phyloP scores from a whole-genome alignment of 192 early-diverging fungal genomes.

The Gonapodya prolifera region DNA sequence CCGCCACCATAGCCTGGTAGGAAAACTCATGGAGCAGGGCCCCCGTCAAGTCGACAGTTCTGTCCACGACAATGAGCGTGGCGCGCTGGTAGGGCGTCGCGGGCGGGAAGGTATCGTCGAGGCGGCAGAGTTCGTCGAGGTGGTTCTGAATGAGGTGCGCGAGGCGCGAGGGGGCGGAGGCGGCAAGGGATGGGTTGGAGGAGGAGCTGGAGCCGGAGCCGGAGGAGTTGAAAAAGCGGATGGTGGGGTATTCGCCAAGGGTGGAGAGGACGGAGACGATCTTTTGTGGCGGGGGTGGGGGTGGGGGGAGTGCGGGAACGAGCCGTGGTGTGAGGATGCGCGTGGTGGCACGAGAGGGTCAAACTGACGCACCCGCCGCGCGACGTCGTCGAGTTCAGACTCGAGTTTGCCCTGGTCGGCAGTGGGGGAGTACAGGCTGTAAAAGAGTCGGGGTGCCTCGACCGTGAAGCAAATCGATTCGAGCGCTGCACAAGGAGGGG shows the following conservation, averaged over 20 bases:
- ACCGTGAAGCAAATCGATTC: slow-evolving; percentile 58
- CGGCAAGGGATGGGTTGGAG: background rate
- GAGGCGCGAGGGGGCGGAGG: slow-evolving; percentile 29
- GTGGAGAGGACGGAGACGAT: slow-evolving; percentile 76
- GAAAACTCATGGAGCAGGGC: slow-evolving; percentile 97
- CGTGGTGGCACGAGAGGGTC: background rate
- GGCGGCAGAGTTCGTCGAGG: slow-evolving; percentile 63
- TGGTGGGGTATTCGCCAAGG: slow-evolving; percentile 81
- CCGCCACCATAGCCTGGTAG: slow-evolving; percentile 96
- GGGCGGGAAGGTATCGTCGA: slow-evolving; percentile 48
- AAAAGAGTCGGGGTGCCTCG: slow-evolving; percentile 54
- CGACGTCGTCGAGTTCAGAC: slow-evolving; percentile 30
- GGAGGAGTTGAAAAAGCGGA: slow-evolving; percentile 63
- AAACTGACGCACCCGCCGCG: slow-evolving; percentile 11
- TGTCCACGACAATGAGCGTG: slow-evolving; percentile 79
- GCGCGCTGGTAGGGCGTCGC: slow-evolving; percentile 35
- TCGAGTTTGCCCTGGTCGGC: slow-evolving; percentile 18
- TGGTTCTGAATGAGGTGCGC: slow-evolving; percentile 72
- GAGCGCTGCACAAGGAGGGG: slow-evolving; percentile 21
- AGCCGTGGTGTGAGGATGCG: background rate
- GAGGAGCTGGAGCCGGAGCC: background rate
- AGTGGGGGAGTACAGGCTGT: slow-evolving; percentile 46
- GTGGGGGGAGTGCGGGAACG: background rate
- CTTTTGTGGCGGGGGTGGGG: slow-evolving; percentile 34
- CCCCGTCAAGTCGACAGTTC: slow-evolving; percentile 77